Conservation (phyloP, 2,329 filamentous ascomycete genomes). For the Colletotrichum tofieldiae region DNA sequence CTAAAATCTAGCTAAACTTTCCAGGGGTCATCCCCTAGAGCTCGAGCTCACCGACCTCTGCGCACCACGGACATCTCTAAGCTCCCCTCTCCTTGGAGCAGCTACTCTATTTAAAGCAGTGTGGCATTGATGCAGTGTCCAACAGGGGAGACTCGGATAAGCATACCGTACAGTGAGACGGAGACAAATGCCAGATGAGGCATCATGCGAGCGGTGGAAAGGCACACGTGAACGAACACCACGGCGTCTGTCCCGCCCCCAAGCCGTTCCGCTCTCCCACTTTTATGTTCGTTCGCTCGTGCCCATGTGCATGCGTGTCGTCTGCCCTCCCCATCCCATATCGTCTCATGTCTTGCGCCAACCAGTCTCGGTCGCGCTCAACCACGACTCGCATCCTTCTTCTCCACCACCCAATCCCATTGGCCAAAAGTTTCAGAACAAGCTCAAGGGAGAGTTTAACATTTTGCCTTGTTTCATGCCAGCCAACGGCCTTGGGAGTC, state of each 20-base stretch:
- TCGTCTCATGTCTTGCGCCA: constrained; percentile 34
- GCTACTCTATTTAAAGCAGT: neutral
- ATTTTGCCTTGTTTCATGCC: constrained; percentile 40
- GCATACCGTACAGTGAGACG: neutral
- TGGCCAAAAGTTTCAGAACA: constrained; percentile 28
- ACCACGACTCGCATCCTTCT: constrained; percentile 28
- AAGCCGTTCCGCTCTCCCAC: neutral
- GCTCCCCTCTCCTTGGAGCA: neutral
- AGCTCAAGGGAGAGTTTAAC: constrained; percentile 26
- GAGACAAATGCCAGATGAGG: neutral
- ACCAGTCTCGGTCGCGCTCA: constrained; percentile 22
- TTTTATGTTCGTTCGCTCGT: neutral
- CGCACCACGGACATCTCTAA: neutral
- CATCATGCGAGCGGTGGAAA: neutral
- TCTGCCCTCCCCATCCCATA: constrained; percentile 11
- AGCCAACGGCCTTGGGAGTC: constrained; percentile 18
- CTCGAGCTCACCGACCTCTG: constrained; percentile 24
- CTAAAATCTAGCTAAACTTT: constrained; percentile 27
- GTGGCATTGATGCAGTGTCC: neutral
- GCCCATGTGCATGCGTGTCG: constrained; percentile 8
- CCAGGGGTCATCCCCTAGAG: constrained; percentile 34
- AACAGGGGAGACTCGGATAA: neutral
- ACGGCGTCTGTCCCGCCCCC: neutral
- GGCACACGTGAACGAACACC: neutral
- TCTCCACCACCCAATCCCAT: constrained; percentile 2